Evolutionary conservation across 805 yeast species (phyloP), one percentile per base, ranked within the genome.

Genomic region (Candida stauntonica): DNA sequence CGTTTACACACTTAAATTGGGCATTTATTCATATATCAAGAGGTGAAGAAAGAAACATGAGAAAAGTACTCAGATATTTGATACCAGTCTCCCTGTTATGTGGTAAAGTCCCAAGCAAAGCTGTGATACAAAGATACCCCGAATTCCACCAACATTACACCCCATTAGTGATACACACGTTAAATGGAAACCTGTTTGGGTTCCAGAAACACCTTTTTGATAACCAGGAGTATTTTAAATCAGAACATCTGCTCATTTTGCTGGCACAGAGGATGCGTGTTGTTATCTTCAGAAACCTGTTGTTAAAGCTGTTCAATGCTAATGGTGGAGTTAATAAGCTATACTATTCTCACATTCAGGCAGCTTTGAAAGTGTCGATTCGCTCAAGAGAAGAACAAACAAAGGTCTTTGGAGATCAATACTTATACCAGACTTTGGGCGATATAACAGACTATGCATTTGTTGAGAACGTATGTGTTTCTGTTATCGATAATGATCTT

Each of bases 401-500:
- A 16, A 26, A 37, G 30, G 26, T 17, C 15, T 40, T 42, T 36
- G 41, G 39, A 3, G 39, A 30, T n/a, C 49, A 44, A 35, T 48
- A 31, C 16, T 27, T 50, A 16, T 54, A 67, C 33, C 61, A 58
- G 34, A 54, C 55, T n/a, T 48, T 41, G n/a, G 27, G 35, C 5
- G 49, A 42, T 3, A 21, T 41, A 3, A 38, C 66, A 29, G 76
- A 73, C 42, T 34, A 50, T 12, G 26, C 41, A 11, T 59, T 70
- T 27, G 64, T 70, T 9, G 82, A 77, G 42, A 77, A 74, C 36
- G 47, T 77, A 7, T 54, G 77, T 32, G 61, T 73, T 12, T 58
- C 74, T 2, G 48, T 79, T n/a, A 69, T 75, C 29, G 81, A 75
- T 44, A 74, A 73, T 40, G 74, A 72, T 39, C 52, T 76, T 14